Conservation (phyloP, 2,329 filamentous ascomycete species). For the Sclerotiophoma versabilis region DNA sequence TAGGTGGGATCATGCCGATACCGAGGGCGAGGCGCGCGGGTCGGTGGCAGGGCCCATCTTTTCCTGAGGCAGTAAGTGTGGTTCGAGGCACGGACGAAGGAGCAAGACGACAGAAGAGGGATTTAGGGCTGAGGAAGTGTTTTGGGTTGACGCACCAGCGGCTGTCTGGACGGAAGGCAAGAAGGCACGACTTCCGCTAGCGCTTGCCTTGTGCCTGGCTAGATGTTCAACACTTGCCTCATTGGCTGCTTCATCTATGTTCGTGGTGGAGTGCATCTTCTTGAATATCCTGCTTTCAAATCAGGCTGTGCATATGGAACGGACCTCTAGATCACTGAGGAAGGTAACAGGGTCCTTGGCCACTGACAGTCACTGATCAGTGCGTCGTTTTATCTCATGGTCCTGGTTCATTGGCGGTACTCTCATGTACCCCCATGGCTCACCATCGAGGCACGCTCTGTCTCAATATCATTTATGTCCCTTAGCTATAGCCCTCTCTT, state of each 20-base stretch:
- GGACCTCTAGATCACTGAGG: no score
- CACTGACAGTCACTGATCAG: background rate
- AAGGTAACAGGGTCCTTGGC: no score
- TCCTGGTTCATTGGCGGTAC: background rate
- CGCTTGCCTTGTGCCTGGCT: constrained; percentile 1
- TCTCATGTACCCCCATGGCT: background rate
- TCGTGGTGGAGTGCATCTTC: background rate
- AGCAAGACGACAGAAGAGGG: constrained; percentile 2
- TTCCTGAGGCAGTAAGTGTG: constrained; percentile 12
- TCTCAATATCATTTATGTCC: background rate
- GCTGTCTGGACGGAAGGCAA: background rate
- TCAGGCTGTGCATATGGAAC: no score
- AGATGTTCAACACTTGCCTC: background rate
- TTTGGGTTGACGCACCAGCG: background rate
- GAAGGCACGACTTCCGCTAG: background rate
- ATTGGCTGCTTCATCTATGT: constrained; percentile 1
- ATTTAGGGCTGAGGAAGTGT: constrained; percentile 10
- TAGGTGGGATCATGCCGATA: constrained; percentile 25
- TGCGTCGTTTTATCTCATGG: background rate
- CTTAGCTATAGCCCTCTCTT: background rate
- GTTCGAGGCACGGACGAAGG: constrained; percentile 11
- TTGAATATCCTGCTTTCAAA: no score
- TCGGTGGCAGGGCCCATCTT: constrained; percentile 6
- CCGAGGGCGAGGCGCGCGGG: constrained; percentile 7
- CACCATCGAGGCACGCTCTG: background rate